A percentile compares a stretch with the other conserved stretches of the same genome.
These are phyloP conservation scores for Corniculantispora saksenae DNA, from an alignment of 2,329 filamentous ascomycete species.

Conservation along the genomic window DNA sequence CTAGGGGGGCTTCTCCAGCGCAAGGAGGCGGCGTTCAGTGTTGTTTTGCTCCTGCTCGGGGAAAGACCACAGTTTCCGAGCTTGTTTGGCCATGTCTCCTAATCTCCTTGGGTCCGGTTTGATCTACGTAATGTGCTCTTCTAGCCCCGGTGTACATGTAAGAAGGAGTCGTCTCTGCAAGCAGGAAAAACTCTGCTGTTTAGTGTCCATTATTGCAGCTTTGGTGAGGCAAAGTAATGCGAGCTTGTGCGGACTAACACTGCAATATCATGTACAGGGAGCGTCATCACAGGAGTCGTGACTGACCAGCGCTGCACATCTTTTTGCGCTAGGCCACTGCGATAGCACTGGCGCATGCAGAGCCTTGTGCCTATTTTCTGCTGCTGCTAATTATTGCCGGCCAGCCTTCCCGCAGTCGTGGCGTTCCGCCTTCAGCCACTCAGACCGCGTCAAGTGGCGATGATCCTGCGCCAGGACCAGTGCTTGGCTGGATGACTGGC, in stretches of 20 bases:
- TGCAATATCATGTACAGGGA: neutral
- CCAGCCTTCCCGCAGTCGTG: conserved; percentile 1
- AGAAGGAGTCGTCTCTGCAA: neutral
- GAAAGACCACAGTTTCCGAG: neutral
- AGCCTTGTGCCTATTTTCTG: neutral
- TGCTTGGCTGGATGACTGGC: no score
- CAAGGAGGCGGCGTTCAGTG: neutral
- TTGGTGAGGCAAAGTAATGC: neutral
- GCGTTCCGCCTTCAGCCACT: conserved; percentile 2
- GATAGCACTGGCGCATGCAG: neutral
- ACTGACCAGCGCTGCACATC: neutral
- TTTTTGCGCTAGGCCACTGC: neutral
- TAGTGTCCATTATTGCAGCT: neutral
- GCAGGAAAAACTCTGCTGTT: no score
- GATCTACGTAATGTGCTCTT: conserved; percentile 15
- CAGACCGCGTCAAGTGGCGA: conserved; percentile 14
- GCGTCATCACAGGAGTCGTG: conserved; percentile 7
- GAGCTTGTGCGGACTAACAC: neutral
- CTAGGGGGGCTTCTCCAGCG: neutral
- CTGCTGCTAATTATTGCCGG: neutral
- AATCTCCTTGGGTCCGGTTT: conserved; percentile 6
- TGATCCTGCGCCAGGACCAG: conserved; percentile 11
- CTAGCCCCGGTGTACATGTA: neutral
- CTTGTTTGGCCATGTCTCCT: neutral
- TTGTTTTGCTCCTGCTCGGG: no score